Base-by-base conservation (phyloP, 2,329 filamentous ascomycete species). In the Diaporthe amygdali region DNA sequence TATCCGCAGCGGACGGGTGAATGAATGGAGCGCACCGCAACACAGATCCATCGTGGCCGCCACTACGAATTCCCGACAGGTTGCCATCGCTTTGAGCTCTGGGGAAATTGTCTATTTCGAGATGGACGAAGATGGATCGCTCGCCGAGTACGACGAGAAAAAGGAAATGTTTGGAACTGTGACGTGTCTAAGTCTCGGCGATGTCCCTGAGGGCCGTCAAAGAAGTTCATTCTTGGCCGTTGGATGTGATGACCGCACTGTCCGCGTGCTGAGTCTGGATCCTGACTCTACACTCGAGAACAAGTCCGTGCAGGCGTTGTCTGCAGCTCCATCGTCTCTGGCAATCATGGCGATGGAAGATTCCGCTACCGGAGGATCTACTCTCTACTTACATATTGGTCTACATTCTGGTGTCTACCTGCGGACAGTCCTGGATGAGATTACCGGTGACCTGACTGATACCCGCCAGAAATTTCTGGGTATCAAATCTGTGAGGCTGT, bases 31-130 rank as follows among this genome's bases (percentile, higher is more conserved):
- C 17, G 93, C 94, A 6, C 97, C 97, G 0, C 93, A 97, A 76
- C 96, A 99, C 84, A 90, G 96, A 27, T 97, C 96, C 0, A 98
- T 99, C 74, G 95, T 98, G 56, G 94, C 96, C 10, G 97, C 96
- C 41, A 92, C 96, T 1, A 96, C 96, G 20, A 99, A 99, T 78
- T 92, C 96, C 76, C 91, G 94, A 51, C 96, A 99, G 82, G 94
- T 99, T 32, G 95, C 95, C 4, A 92, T 98, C 63, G 96, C 96
- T 1, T 86, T 99, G 32, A 98, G 95, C 79, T 98, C 95, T 10
- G 96, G 96, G 46, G 96, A 99, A 81, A 96, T 99, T 74, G 94
- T 97, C 51, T 99, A 98, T 79, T 99, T 99, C 76, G 97, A 99
- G 80, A 96, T 98, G 91, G 96, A 98, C 77, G 89, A 90, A 0